phyloP scores from a whole-genome alignment of 1,284 basidiomycete species.

The Hemileia vastatrix region DNA sequence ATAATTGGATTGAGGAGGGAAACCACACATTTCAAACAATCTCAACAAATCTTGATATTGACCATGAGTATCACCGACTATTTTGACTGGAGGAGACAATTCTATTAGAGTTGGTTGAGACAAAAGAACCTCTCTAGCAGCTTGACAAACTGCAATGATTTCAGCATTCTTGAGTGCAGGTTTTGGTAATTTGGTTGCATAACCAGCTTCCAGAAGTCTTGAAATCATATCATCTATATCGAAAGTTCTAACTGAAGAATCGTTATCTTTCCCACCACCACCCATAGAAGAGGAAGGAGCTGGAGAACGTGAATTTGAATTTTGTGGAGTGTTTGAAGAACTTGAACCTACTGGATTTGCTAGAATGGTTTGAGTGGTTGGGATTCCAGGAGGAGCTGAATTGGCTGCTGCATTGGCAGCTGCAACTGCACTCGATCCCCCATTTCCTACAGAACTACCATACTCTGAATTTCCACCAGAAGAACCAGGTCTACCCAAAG shows the following conservation, averaged over 20 bases:
- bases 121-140: constrained; percentile 94
- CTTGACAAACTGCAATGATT: constrained; percentile 86
- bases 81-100: constrained; percentile 95
- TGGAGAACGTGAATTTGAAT: neutral
- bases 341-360: constrained; percentile 23
- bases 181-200: constrained; percentile 95
- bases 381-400: constrained; percentile 20
- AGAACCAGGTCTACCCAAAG: neutral
- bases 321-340: neutral
- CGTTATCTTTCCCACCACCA: constrained; percentile 1
- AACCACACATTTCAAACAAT: constrained; percentile 99
- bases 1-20: constrained; percentile 94
- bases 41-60: constrained; percentile 98
- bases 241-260: constrained; percentile 49
- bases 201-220: constrained; percentile 89
- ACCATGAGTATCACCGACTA: constrained; percentile 97
- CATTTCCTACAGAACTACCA: neutral
- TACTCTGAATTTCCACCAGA: neutral
- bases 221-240: constrained; percentile 99
- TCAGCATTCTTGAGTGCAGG: constrained; percentile 93
- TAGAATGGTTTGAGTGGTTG: constrained; percentile 29
- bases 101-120: constrained; percentile 96
- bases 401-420: constrained; percentile 14
- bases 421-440: neutral
- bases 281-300: neutral